Base-by-base conservation (phyloP, 2,329 filamentous ascomycete genomes). In the Thelonectria olida region DNA sequence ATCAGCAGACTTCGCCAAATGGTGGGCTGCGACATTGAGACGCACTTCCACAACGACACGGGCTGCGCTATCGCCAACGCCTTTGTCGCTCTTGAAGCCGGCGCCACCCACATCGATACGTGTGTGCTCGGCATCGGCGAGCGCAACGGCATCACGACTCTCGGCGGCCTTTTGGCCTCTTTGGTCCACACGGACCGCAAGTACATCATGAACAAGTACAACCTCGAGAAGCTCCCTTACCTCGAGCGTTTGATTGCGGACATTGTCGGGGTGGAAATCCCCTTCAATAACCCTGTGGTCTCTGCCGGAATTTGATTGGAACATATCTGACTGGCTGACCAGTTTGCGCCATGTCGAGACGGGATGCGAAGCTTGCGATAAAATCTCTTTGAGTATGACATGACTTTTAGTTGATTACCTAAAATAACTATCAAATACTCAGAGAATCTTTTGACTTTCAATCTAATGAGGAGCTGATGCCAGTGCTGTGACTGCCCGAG, bases 51-150 rank as follows among this genome's bases (percentile, higher is more conserved):
- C 85, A 92, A 97, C 77, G 94, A 97, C 75, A 97, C 93, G 58
- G 93, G 92, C 64, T 97, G 94, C 76, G 91, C 92, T 58, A 91
- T 95, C 75, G 93, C 93, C 59, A 97, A 97, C 73, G 93, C 93
- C 42, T 93, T 90, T 80, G 92, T 90, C 73, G 93, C 93, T 47
- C 84, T 97, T 4, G 93, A 97, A 81, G 93, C 92, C 63, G 93
- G 93, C 76, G 93, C 93, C 27, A 93, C 90, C 15, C 90, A 92
- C 76, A 85, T 92, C 57, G 90, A 97, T 76, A 96, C 92, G 61
- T 92, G 34, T 2, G 93, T 97, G 41, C 87, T 97, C 50, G 93
- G 92, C 73, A 93, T 96, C 73, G 92, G 67, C 44, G 65, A 69
- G 47, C 54, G 64, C 12, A 95, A 95, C 76, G 92, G 92, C 64